Conservation (phyloP, 78 protist genomes). For the Diacronema lutheri region DNA sequence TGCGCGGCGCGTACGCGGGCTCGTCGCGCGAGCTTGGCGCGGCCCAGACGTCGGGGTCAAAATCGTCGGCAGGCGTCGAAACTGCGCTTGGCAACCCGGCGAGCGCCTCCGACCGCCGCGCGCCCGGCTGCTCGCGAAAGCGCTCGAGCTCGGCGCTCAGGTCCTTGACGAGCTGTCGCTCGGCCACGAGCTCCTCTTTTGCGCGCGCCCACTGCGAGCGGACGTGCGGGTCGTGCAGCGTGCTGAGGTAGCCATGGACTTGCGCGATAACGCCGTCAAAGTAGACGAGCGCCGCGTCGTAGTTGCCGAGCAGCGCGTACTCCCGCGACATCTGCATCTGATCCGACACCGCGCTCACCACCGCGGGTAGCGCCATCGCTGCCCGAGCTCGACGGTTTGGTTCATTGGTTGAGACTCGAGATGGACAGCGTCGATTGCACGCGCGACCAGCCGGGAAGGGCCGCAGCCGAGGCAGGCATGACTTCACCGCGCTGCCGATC, state of each 20-base stretch:
- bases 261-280: slow-evolving; percentile 12
- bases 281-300: slow-evolving; percentile 33
- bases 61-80: neutral
- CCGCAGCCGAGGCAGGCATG: too few species aligned
- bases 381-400: too few species aligned
- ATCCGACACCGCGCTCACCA: neutral
- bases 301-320: slow-evolving; percentile 37
- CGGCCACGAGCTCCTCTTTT: neutral
- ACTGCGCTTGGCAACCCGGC: too few species aligned
- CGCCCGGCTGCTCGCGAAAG: neutral
- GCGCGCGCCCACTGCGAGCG: neutral
- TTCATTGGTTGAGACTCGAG: too few species aligned
- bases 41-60: neutral
- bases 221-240: neutral
- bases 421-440: too few species aligned
- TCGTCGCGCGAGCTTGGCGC: neutral
- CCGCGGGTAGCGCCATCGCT: too few species aligned
- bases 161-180: slow-evolving; percentile 8
- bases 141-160: neutral
- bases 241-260: neutral
- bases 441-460: too few species aligned
- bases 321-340: slow-evolving; percentile 22
- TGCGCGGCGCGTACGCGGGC: too few species aligned
- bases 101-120: neutral
- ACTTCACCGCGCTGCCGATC: too few species aligned